Evolutionary conservation across 768 basidiomycete genomes (phyloP).

Genomic region (Suillus americanus): DNA sequence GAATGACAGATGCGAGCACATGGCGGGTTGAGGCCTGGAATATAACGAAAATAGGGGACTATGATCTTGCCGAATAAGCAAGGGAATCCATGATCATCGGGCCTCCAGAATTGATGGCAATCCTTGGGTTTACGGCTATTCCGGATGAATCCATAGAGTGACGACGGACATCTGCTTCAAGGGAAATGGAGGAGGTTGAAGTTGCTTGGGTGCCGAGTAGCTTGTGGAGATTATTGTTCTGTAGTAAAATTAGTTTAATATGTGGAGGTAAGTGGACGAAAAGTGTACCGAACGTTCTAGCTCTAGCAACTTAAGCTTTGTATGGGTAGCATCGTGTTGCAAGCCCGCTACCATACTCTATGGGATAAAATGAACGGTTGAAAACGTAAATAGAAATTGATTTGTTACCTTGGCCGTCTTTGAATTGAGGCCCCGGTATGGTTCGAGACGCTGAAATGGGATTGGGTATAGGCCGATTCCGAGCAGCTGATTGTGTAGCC

Average conservation of each 20-base stretch:
- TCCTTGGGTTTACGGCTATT: slow-evolving; percentile 26
- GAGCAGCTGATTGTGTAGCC: slow-evolving; percentile 58
- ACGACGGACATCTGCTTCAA: slow-evolving; percentile 34
- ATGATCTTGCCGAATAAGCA: background rate
- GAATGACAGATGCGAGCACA: background rate
- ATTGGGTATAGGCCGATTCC: slow-evolving; percentile 57
- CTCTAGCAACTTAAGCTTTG: slow-evolving; percentile 64
- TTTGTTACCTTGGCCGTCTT: slow-evolving; percentile 68
- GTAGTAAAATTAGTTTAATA: background rate
- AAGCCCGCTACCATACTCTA: slow-evolving; percentile 72
- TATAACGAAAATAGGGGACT: background rate
- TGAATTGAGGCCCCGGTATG: slow-evolving; percentile 69
- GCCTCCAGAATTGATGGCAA: background rate
- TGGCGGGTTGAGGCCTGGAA: background rate
- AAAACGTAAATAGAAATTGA: background rate
- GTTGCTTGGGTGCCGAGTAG: slow-evolving; percentile 26
- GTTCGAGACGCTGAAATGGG: slow-evolving; percentile 52
- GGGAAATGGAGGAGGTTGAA: slow-evolving; percentile 22
- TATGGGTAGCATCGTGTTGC: slow-evolving; percentile 60
- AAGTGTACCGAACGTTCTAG: slow-evolving; percentile 63
- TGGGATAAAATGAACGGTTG: background rate
- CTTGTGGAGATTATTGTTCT: slow-evolving; percentile 34
- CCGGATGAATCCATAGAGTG: slow-evolving; percentile 33
- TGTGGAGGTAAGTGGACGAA: slow-evolving; percentile 4
- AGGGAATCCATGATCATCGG: slow-evolving; percentile 1